Evolutionary conservation across 257 asterid species (phyloP).

Genomic region (Solanum medicagineum): DNA sequence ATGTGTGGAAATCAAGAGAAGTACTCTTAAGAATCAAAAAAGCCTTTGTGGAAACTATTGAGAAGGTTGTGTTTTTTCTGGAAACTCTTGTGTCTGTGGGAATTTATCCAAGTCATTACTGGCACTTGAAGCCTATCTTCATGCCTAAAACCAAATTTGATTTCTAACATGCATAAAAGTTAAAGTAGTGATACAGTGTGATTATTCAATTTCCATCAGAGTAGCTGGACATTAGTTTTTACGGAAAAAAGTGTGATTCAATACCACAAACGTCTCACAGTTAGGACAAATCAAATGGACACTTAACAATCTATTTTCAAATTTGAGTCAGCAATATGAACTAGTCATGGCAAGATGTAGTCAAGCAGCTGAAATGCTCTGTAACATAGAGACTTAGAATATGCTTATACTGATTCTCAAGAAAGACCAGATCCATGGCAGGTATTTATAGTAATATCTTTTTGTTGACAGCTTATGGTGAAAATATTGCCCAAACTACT

Average conservation of each 20-base stretch:
- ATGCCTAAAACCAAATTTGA: not conserved
- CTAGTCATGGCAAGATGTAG: not conserved
- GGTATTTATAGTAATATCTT: not conserved
- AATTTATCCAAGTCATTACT: not conserved
- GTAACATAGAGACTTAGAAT: not conserved
- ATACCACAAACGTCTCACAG: not conserved
- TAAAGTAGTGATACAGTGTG: not conserved
- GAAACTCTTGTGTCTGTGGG: not conserved
- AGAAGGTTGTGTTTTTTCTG: not conserved
- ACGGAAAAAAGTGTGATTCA: not conserved
- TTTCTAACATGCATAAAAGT: not conserved
- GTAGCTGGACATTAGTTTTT: not conserved
- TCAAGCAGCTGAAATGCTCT: not conserved
- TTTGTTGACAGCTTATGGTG: not conserved
- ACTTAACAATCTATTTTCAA: not conserved
- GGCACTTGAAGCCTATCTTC: not conserved
- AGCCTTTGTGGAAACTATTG: not conserved
- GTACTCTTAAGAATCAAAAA: not conserved
- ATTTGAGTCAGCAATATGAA: not conserved
- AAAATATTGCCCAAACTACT: not conserved
- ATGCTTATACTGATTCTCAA: not conserved
- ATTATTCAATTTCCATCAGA: not conserved
- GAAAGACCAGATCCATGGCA: not conserved
- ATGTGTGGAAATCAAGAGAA: not conserved
- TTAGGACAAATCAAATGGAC: not conserved